Conservation (phyloP, 148 eudicot genomes). For the Hydrangea macrophylla region DNA sequence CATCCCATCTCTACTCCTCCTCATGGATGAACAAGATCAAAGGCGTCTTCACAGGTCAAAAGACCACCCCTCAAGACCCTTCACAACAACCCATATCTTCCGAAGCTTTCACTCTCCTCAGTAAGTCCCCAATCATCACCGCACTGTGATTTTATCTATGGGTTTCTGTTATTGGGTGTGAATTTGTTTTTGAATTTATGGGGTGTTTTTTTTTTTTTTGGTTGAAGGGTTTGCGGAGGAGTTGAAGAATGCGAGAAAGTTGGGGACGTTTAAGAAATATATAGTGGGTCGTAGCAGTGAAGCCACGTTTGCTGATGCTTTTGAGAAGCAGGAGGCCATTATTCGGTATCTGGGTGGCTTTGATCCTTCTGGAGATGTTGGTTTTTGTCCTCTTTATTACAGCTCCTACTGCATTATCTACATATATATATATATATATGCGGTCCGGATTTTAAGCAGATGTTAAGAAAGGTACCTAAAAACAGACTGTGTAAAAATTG, state of each 20-base stretch:
- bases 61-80: slow-evolving; percentile 20
- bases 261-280: slow-evolving; percentile 65
- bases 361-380: slow-evolving; percentile 72
- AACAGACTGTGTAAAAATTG: too few relatives aligned
- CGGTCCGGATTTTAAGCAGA: too few relatives aligned
- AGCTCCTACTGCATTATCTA: too few relatives aligned
- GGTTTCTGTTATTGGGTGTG: not conserved
- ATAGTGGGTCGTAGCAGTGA: slow-evolving; percentile 80
- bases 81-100: slow-evolving; percentile 15
- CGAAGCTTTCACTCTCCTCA: slow-evolving; percentile 50
- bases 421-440: too few relatives aligned
- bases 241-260: slow-evolving; percentile 58
- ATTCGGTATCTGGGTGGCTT: slow-evolving; percentile 60
- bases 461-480: too few relatives aligned
- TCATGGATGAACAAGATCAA: slow-evolving; percentile 76
- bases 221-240: slow-evolving; percentile 70
- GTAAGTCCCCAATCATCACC: slow-evolving; percentile 26
- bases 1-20: slow-evolving; percentile 33
- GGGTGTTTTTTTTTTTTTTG: too few relatives aligned
- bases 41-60: slow-evolving; percentile 62
- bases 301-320: slow-evolving; percentile 70
- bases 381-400: too few relatives aligned
- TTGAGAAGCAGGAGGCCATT: slow-evolving; percentile 74
- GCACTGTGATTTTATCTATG: too few relatives aligned
- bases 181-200: not conserved